Evolutionary conservation across 768 basidiomycete species (phyloP).

Genomic region (Auricularia auricula-judae): DNA sequence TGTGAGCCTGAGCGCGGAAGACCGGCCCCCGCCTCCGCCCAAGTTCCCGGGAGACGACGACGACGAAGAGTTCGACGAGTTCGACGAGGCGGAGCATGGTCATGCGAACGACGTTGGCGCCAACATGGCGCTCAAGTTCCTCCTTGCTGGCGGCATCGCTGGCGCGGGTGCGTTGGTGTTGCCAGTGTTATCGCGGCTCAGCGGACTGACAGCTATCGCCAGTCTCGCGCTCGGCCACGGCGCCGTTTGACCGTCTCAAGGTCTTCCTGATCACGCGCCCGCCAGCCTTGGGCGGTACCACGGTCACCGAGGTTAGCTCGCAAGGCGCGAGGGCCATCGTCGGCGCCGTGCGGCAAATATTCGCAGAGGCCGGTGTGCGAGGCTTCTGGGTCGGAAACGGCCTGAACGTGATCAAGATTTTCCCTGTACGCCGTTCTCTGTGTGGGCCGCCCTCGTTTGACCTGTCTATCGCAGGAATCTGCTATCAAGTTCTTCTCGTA

Average conservation of each 20-base stretch:
- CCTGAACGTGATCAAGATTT: constrained; percentile 88
- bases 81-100: constrained; percentile 44
- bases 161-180: constrained; percentile 58
- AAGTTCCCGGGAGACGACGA: constrained; percentile 20
- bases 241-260: constrained; percentile 94
- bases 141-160: constrained; percentile 88
- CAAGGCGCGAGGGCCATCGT: constrained; percentile 53
- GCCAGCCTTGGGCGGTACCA: constrained; percentile 54
- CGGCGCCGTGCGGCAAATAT: constrained; percentile 69
- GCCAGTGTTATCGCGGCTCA: constrained; percentile 1
- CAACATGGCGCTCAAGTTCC: constrained; percentile 72
- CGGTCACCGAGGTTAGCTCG: constrained; percentile 31
- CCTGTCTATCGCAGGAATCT: constrained; percentile 47
- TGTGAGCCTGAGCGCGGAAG: constrained; percentile 67
- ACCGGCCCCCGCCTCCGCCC: constrained; percentile 29
- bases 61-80: constrained; percentile 37
- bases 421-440: constrained; percentile 38
- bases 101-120: constrained; percentile 52
- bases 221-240: constrained; percentile 95
- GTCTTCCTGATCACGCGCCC: constrained; percentile 90
- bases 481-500: constrained; percentile 97
- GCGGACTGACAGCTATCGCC: not conserved
- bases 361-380: constrained; percentile 76
- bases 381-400: constrained; percentile 96
- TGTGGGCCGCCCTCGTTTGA: not conserved